Evolutionary conservation across 2,329 filamentous ascomycete genomes (phyloP).

Genomic region (Fusarium sp.): DNA sequence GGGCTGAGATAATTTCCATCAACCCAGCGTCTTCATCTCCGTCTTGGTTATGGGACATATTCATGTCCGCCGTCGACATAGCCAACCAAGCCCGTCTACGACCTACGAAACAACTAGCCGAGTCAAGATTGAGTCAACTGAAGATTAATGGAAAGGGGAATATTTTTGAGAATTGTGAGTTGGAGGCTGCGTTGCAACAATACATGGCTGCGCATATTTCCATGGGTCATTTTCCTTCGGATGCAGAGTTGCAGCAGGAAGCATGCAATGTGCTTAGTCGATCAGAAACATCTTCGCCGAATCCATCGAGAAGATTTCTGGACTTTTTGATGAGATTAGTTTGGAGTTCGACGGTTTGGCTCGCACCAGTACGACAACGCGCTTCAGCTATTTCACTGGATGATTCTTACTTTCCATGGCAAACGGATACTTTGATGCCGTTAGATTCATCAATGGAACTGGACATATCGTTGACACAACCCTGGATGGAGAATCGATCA

Average conservation of each 20-base stretch:
- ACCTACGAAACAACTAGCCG: conserved; percentile 25
- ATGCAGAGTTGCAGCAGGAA: conserved; percentile 34
- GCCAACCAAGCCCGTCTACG: conserved; percentile 31
- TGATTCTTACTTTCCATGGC: conserved; percentile 19
- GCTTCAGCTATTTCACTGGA: background rate
- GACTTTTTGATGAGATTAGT: conserved; percentile 33
- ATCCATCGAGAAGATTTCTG: conserved; percentile 25
- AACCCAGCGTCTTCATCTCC: conserved; percentile 28
- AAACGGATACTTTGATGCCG: conserved; percentile 1
- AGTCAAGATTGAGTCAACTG: conserved; percentile 23
- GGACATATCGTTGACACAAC: conserved; percentile 9
- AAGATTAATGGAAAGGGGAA: conserved; percentile 39
- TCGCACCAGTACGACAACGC: conserved; percentile 22
- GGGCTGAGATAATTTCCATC: conserved; percentile 25
- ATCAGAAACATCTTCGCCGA: background rate
- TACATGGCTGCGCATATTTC: conserved; percentile 25
- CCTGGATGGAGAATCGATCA: conserved; percentile 29
- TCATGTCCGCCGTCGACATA: conserved; percentile 29
- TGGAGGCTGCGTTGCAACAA: conserved; percentile 25
- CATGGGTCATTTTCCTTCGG: conserved; percentile 24
- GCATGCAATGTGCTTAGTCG: conserved; percentile 20
- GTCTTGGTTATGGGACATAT: conserved; percentile 33
- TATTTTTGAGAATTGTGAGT: conserved; percentile 37
- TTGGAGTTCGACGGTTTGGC: conserved; percentile 31
- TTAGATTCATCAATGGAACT: conserved; percentile 19